Evolutionary conservation across 2,329 filamentous ascomycete species (phyloP).

Genomic region (Fusarium avenaceum): DNA sequence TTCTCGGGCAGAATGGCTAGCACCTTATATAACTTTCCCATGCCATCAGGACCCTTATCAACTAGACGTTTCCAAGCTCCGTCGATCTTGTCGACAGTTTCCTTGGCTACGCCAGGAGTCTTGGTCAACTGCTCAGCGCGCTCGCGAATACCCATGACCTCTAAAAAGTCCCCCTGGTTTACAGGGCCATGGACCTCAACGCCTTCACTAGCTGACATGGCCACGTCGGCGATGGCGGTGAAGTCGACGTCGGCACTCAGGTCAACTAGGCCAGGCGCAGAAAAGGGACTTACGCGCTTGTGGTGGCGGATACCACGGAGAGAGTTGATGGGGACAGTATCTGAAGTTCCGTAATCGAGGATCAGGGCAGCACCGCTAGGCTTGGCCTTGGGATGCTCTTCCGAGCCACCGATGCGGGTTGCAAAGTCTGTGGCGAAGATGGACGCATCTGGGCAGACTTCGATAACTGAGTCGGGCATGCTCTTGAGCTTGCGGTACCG

Average conservation of each 20-base stretch:
- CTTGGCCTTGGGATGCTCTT: constrained; percentile 65
- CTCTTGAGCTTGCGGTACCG: constrained; percentile 83
- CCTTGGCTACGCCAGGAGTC: constrained; percentile 56
- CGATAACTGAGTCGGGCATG: constrained; percentile 78
- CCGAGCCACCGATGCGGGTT: constrained; percentile 80
- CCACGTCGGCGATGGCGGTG: constrained; percentile 84
- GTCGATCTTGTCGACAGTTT: constrained; percentile 73
- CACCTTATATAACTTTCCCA: constrained; percentile 96
- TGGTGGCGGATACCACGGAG: constrained; percentile 89
- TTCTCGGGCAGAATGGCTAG: constrained; percentile 91
- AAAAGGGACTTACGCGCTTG: constrained; percentile 81
- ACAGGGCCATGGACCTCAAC: constrained; percentile 95
- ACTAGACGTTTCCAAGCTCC: constrained; percentile 84
- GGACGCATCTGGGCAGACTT: constrained; percentile 89
- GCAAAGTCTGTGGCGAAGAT: constrained; percentile 87
- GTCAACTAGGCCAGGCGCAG: constrained; percentile 84
- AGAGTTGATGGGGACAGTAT: constrained; percentile 86
- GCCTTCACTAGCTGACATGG: constrained; percentile 78
- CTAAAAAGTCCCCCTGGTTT: constrained; percentile 84
- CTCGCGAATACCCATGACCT: constrained; percentile 84
- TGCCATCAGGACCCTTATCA: constrained; percentile 84
- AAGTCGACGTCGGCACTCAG: constrained; percentile 96
- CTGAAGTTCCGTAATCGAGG: constrained; percentile 89
- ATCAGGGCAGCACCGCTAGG: constrained; percentile 92
- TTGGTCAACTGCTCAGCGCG: constrained; percentile 77